phyloP scores from a whole-genome alignment of 2,329 filamentous ascomycete species.

The Fusarium avenaceum region DNA sequence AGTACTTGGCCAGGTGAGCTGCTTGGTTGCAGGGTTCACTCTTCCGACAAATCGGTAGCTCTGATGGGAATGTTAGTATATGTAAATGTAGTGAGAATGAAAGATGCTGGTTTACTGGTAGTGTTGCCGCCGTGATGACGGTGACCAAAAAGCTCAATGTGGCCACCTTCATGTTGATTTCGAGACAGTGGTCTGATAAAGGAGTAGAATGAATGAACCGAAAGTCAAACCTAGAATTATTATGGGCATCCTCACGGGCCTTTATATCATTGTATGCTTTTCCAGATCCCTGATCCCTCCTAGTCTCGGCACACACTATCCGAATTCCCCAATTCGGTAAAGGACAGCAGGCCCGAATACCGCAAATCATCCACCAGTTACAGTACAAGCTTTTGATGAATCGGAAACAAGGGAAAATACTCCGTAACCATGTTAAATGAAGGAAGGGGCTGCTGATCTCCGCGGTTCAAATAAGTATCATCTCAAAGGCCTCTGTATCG shows the following conservation, averaged over 20 bases:
- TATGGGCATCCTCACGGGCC: neutral
- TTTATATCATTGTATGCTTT: constrained; percentile 1
- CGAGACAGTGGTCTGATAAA: neutral
- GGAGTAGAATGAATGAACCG: too few species aligned
- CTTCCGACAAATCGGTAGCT: constrained; percentile 53
- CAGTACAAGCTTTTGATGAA: neutral
- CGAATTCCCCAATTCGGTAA: constrained; percentile 30
- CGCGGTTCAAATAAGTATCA: too few species aligned
- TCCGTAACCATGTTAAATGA: neutral
- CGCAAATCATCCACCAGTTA: constrained; percentile 34
- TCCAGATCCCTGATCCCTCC: neutral
- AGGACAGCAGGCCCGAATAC: neutral
- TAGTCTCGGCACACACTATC: constrained; percentile 21
- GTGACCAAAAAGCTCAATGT: constrained; percentile 6
- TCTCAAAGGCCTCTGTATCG: neutral
- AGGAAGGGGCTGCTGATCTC: too few species aligned
- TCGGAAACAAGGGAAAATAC: neutral
- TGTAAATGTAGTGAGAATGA: too few species aligned
- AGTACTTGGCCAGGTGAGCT: constrained; percentile 61
- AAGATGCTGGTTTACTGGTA: constrained; percentile 10
- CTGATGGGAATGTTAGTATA: constrained; percentile 7
- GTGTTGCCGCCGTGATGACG: constrained; percentile 12
- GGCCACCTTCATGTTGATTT: constrained; percentile 20
- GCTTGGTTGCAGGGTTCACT: constrained; percentile 58
- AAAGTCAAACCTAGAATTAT: neutral